Percentiles rank a stretch among this genome's conserved stretches.
These are phyloP conservation scores for Russula sp. DNA, from an alignment of 768 basidiomycete genomes.

Conservation along the genomic window DNA sequence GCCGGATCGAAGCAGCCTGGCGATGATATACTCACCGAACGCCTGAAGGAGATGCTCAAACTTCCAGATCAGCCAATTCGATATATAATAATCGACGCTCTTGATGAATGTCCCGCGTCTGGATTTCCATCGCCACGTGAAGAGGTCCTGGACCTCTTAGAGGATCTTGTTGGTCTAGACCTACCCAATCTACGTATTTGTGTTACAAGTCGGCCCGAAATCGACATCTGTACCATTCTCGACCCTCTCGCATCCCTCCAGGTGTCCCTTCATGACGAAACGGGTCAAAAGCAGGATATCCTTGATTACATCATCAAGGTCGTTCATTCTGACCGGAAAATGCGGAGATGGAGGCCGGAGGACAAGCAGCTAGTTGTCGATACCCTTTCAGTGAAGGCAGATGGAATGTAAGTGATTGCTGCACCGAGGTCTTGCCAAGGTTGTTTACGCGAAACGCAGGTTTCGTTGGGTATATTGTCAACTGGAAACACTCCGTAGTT, in stretches of 20 bases:
- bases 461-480: conserved; percentile 9
- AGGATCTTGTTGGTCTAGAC: background rate
- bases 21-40: background rate
- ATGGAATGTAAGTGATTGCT: conserved; percentile 7
- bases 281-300: background rate
- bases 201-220: conserved; percentile 1
- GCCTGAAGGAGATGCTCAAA: background rate
- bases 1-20: background rate
- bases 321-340: background rate
- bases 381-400: conserved; percentile 1
- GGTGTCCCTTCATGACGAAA: conserved; percentile 2
- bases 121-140: background rate
- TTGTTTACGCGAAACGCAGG: background rate
- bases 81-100: conserved; percentile 6
- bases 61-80: background rate
- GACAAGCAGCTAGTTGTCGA: background rate
- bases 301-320: background rate
- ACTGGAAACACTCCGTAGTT: background rate
- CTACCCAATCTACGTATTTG: background rate
- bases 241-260: background rate
- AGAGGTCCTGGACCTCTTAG: background rate
- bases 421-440: background rate
- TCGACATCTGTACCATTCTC: background rate
- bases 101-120: conserved; percentile 7
- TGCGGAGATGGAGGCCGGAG: conserved; percentile 1